Evolutionary conservation across 148 eudicot genomes (phyloP).

Genomic region (Fagopyrum esculentum): DNA sequence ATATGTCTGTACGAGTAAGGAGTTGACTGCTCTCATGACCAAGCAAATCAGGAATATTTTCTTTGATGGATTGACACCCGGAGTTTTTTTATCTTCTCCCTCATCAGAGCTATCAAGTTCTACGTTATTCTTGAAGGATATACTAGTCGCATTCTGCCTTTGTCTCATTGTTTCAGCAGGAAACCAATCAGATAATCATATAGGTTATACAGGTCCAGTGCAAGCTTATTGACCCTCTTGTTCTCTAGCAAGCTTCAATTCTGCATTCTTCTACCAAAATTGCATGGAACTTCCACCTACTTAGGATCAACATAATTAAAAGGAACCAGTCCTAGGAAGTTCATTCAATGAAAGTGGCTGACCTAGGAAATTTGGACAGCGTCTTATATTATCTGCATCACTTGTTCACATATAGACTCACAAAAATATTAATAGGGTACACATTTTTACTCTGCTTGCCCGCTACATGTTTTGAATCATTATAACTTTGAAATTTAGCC

Average conservation of each 20-base stretch:
- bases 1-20: constrained; percentile 79
- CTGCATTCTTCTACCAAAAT: not conserved
- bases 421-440: not conserved
- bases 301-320: not conserved
- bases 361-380: not conserved
- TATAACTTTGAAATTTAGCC: not conserved
- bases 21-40: constrained; percentile 42
- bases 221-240: not conserved
- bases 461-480: not conserved
- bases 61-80: constrained; percentile 27
- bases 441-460: not conserved
- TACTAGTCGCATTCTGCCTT: constrained; percentile 28
- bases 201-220: not conserved
- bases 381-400: not conserved
- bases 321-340: not conserved
- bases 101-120: constrained; percentile 15
- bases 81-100: constrained; percentile 16
- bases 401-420: not conserved
- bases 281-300: not conserved
- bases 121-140: constrained; percentile 11
- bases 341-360: not conserved
- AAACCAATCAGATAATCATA: not conserved
- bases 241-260: not conserved
- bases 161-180: constrained; percentile 33
- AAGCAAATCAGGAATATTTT: constrained; percentile 50